Base-by-base conservation (phyloP, 495 filamentous ascomycete genomes). In the Trichoderma gamsii region DNA sequence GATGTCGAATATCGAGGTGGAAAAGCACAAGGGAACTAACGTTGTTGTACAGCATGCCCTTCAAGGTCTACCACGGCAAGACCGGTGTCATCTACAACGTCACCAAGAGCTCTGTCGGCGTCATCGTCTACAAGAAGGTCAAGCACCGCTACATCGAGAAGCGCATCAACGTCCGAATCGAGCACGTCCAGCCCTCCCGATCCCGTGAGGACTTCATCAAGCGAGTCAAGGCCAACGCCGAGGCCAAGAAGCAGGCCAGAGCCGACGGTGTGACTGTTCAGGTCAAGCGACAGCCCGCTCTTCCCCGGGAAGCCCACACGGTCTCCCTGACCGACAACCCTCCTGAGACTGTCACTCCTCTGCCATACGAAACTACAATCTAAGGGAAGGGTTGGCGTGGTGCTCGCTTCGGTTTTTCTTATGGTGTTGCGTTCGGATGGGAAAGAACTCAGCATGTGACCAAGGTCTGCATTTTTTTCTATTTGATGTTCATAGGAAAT, bases 11-110 rank as follows among this genome's bases (percentile, higher is more conserved):
- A 65, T 69, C 4, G 68, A 35, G 44, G 23, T n/a, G 27, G 44
- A 63, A 66, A 51, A 13, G n/a, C 29, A 35, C 67, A 23, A 9
- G 49, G n/a, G 21, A 46, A 63, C 71, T 76, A 71, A 77, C 76
- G 67, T 69, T 65, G 52, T 71, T 66, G 67, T 71, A 83, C 78
- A 94, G 92, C 85, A 94, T 97, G 92, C 93, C 94, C 75, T 91
- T 94, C 89, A 97, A 97, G 86, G 90, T 96, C 83, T 97, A 96
- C 89, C 93, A 97, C 85, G 93, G 93, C 76, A 97, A 97, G 90
- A 97, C 93, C 71, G 93, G 93, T 77, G 91, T 97, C 74, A 84
- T 97, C 84, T 97, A 97, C 88, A 97, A 97, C 85, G 92, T 97
- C 73, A 97, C 94, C 79, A 96, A 97, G 86, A 90, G 86, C 78